A percentile compares a stretch with the other conserved stretches of the same genome.
Conservation (phyloP, 2,329 filamentous ascomycete genomes). For the Tolypocladium sp. region DNA sequence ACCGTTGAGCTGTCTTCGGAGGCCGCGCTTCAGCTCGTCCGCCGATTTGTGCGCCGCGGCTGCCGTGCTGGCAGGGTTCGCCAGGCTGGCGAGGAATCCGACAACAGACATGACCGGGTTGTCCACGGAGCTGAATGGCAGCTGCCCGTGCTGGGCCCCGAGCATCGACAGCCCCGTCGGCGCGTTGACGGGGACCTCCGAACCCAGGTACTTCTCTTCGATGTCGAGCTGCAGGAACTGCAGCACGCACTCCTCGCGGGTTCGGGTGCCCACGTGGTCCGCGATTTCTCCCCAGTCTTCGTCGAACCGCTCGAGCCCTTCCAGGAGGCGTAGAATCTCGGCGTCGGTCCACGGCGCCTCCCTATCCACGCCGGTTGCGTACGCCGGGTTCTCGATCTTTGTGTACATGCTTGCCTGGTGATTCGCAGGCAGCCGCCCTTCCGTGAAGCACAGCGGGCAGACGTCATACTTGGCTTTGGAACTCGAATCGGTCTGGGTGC, state of each 20-base stretch:
- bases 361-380: slow-evolving; percentile 68
- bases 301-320: slow-evolving; percentile 86
- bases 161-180: slow-evolving; percentile 55
- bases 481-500: slow-evolving; percentile 45
- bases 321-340: slow-evolving; percentile 80
- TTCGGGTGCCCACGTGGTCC: slow-evolving; percentile 84
- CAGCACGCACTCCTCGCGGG: slow-evolving; percentile 89
- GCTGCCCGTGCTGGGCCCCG: slow-evolving; percentile 64
- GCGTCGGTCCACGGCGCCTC: slow-evolving; percentile 87
- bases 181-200: slow-evolving; percentile 46
- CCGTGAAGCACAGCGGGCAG: slow-evolving; percentile 83
- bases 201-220: slow-evolving; percentile 91
- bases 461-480: slow-evolving; percentile 73
- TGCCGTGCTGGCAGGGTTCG: slow-evolving; percentile 82
- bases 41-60: slow-evolving; percentile 84
- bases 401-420: slow-evolving; percentile 74
- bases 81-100: slow-evolving; percentile 83
- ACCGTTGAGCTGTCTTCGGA: slow-evolving; percentile 69
- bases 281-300: slow-evolving; percentile 94
- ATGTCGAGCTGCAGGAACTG: slow-evolving; percentile 96
- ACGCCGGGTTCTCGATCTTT: slow-evolving; percentile 81
- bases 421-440: slow-evolving; percentile 72
- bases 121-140: slow-evolving; percentile 86
- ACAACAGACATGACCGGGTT: slow-evolving; percentile 97
- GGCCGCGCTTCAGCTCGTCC: slow-evolving; percentile 70